Base-by-base conservation (phyloP, 2,329 filamentous ascomycete genomes). In the Stachybotrys chlorohalonatus region DNA sequence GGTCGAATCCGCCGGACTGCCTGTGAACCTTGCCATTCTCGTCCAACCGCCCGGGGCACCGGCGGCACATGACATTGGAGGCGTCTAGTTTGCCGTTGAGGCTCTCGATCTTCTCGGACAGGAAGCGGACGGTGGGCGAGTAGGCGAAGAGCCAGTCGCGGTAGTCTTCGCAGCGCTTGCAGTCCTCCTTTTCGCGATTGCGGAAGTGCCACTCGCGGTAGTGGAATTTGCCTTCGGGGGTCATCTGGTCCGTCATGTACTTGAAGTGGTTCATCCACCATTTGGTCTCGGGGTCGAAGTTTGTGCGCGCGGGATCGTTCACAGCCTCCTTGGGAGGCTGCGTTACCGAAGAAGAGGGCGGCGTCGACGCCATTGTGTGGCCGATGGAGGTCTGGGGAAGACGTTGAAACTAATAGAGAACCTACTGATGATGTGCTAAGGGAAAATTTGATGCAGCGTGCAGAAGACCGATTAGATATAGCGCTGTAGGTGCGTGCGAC, bases 261-360 rank as follows among this genome's bases (percentile, higher is more conserved):
- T 83, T 83, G 79, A 95, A 96, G 76, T 91, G 87, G 75, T 89
- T 95, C 68, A 87, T 81, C 87, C 90, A 96, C 78, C 79, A 82
- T 58, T 72, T 71, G 49, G 75, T 77, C 61, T 75, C 64, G 52
- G 83, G 82, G 70, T 85, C 80, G 75, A 85, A 86, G 60, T 82
- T 82, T 24, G 83, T 85, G 59, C 79, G 75, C 56, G 75, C 68
- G 47, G 83, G 82, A 69, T 85, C 80, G 69, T 85, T 85, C 60
- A 73, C 62, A 61, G 81, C 70, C 66, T 75, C 66, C 57, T 63
- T 66, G 53, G 62, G 57, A 7, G 53, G 31, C 46, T 42, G 42
- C 6, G 53, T 11, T 46, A 49, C 51, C 52, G 59, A 52, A 31
- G 54, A 11, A 6, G 54, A 39, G 17, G 55, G 15, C 31, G 52